phyloP scores from a whole-genome alignment of 169 alveolate species.

The Plasmodium sp. region DNA sequence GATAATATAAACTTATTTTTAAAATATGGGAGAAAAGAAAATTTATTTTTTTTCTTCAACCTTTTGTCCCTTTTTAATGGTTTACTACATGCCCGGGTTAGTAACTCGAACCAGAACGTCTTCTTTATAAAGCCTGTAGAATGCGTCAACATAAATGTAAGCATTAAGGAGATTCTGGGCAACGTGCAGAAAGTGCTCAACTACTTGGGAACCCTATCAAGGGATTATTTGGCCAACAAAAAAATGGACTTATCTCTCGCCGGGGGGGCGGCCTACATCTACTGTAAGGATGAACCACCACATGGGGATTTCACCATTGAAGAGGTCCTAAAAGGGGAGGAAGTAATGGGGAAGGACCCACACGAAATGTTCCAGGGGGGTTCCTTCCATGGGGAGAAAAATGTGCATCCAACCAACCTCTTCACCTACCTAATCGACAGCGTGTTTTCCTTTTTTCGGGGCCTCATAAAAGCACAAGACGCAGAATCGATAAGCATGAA shows the following conservation, averaged over 20 bases:
- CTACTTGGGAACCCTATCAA: slow-evolving; percentile 2
- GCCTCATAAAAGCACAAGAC: slow-evolving; percentile 7
- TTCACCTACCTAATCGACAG: slow-evolving; percentile 22
- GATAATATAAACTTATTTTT: slow-evolving; percentile 62
- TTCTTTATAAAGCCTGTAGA: background rate
- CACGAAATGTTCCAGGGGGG: background rate
- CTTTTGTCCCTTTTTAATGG: background rate
- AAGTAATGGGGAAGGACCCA: background rate
- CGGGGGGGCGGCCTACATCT: background rate
- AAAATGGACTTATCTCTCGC: slow-evolving; percentile 3
- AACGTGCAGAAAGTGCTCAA: slow-evolving; percentile 27
- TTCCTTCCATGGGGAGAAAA: background rate
- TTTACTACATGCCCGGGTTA: background rate
- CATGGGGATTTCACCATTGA: background rate
- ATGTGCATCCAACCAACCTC: background rate
- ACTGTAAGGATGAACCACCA: background rate
- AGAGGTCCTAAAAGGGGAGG: background rate
- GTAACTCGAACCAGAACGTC: slow-evolving; percentile 14
- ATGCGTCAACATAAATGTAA: slow-evolving; percentile 23
- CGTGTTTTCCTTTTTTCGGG: slow-evolving; percentile 31
- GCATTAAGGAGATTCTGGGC: slow-evolving; percentile 17
- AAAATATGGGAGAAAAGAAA: slow-evolving; percentile 61
- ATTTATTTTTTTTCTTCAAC: slow-evolving; percentile 43
- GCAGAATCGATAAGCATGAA: slow-evolving; percentile 47
- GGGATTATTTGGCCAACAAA: slow-evolving; percentile 10